Base-by-base conservation (phyloP, 2,329 filamentous ascomycete species). In the Penicillium sp. region DNA sequence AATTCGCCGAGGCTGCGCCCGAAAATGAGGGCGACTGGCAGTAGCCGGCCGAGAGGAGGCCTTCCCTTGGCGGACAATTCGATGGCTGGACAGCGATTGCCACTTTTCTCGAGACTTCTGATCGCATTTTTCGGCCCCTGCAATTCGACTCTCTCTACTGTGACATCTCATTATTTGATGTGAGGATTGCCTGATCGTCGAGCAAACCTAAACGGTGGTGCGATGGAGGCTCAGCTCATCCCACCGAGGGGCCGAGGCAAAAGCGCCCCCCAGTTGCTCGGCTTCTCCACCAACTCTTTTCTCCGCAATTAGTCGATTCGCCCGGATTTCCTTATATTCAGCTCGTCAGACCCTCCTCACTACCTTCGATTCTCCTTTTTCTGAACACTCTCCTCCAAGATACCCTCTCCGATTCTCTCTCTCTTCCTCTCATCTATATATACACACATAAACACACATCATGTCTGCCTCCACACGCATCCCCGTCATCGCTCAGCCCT, bases 401-500 rank as follows among this genome's bases (percentile, higher is more conserved):
- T 26, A 18, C 11, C 35, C 27, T 25, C 35, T 38, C 44, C 37
- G 40, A 26, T 8, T 34, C 32, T 25, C 42, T 42, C 25, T 45
- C 34, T 39, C 29, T 9, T 40, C 26, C 37, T 29, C 18, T 51
- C 38, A 41, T 45, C 36, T 27, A 37, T 37, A 32, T 36, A 41
- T 45, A 33, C 27, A 37, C 35, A 32, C 36, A 25, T 46, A n/a
- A 39, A 34, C 34, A 35, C 40, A 43, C 41, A 65, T 64, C 45
- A 80, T 81, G 58, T 77, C 78, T 51, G 72, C 72, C 44, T 73
- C 71, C 26, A 50, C 64, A 60, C 77, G 66, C 69, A 82, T 84
- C 51, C 81, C 81, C 37, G 68, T 72, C 47, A 78, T 84, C 58
- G 81, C 78, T 36, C 67, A 71, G 52, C 77, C 77, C 26, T 81